A percentile compares a stretch with the other conserved stretches of the same genome.
Evolutionary conservation across 768 basidiomycete genomes (phyloP).

Genomic region (Pleurotus platypus): DNA sequence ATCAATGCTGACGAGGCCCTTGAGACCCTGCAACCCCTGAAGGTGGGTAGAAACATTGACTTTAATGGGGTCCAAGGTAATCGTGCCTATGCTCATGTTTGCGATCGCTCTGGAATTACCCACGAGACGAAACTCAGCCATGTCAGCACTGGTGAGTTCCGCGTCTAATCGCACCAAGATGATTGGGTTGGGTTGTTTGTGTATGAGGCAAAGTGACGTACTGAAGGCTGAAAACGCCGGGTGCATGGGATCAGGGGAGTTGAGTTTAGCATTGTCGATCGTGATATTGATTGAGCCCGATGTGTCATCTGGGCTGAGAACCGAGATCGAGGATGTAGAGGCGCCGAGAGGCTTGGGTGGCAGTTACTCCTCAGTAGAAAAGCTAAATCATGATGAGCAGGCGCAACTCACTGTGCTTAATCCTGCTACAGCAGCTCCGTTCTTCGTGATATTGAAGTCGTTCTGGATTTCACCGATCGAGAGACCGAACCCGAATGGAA

Average conservation of each 20-base stretch:
- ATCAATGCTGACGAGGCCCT: conserved; percentile 50
- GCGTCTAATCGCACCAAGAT: conserved; percentile 33
- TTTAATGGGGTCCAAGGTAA: conserved; percentile 68
- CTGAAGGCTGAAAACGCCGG: conserved; percentile 56
- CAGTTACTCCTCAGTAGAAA: neutral
- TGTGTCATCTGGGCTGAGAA: conserved; percentile 51
- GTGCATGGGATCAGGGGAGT: conserved; percentile 44
- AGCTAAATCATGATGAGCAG: neutral
- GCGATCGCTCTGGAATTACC: conserved; percentile 61
- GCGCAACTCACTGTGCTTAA: conserved; percentile 47
- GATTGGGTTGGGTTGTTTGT: conserved; percentile 3
- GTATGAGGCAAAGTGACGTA: conserved; percentile 23
- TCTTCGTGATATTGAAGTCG: conserved; percentile 55
- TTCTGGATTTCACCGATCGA: conserved; percentile 61
- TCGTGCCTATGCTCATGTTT: conserved; percentile 57
- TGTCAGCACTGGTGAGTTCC: conserved; percentile 47
- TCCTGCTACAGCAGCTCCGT: conserved; percentile 49
- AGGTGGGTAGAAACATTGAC: conserved; percentile 66
- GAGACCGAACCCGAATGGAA: conserved; percentile 70
- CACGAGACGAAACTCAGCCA: conserved; percentile 51
- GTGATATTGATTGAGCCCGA: conserved; percentile 62
- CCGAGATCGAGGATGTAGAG: conserved; percentile 55
- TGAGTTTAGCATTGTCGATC: conserved; percentile 50
- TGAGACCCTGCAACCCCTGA: conserved; percentile 57
- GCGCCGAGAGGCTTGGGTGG: conserved; percentile 51